phyloP scores from a whole-genome alignment of 345 rosid species.

The Lagerstroemia speciosa region DNA sequence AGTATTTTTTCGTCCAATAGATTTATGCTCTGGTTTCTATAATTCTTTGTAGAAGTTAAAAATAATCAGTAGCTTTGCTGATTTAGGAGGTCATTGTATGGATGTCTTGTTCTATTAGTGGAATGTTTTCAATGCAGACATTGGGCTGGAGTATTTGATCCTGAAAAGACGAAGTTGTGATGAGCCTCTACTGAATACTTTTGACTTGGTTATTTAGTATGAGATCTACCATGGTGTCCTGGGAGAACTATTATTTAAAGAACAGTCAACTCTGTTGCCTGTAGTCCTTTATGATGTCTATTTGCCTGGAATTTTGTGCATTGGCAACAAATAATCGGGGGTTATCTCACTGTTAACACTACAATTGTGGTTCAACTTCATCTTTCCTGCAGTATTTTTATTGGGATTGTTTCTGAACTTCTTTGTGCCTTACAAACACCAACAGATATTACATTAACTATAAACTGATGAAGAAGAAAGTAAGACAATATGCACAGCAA shows the following conservation, averaged over 20 bases:
- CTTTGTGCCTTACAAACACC: constrained; percentile 7
- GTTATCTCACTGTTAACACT: not conserved
- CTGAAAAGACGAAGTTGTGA: not conserved
- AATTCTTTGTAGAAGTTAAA: not conserved
- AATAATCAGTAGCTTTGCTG: not conserved
- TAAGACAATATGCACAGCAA: constrained; percentile 71
- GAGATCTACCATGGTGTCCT: not conserved
- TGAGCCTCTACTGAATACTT: not conserved
- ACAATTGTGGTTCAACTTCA: not conserved
- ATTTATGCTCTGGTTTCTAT: not conserved
- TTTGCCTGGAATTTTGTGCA: not conserved
- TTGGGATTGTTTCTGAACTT: not conserved
- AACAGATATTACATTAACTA: constrained; percentile 89
- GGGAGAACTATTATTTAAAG: not conserved
- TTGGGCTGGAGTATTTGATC: not conserved
- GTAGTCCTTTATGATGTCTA: not conserved
- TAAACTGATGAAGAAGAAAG: constrained; percentile 91
- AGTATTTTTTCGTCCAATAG: not conserved
- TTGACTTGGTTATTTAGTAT: not conserved
- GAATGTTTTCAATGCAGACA: not conserved
- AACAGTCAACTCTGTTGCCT: not conserved
- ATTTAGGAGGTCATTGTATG: not conserved
- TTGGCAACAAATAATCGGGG: not conserved
- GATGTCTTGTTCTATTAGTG: not conserved
- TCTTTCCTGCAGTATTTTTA: not conserved